phyloP scores from a whole-genome alignment of 306 rosid genomes.

The Cicer chorassanicum region DNA sequence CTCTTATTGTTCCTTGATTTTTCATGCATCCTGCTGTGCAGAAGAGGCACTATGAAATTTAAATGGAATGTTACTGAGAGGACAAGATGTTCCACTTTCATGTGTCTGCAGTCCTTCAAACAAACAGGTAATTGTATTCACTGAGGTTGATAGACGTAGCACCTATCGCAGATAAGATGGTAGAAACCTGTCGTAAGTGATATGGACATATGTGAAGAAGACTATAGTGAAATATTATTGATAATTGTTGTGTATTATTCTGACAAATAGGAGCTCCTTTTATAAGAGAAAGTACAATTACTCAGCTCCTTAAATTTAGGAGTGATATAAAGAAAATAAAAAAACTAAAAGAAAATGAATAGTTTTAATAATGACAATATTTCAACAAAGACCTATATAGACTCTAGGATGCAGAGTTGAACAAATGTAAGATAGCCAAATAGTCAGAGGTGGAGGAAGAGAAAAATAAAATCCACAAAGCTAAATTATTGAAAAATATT shows the following conservation, averaged over 20 bases:
- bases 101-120: conserved; percentile 89
- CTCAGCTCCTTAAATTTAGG: no score
- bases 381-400: background rate
- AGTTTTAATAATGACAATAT: no score
- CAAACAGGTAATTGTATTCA: conserved; percentile 64
- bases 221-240: no score
- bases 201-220: background rate
- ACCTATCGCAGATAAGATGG: background rate
- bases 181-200: background rate
- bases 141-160: background rate
- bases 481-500: background rate
- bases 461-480: background rate
- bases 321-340: no score
- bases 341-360: no score
- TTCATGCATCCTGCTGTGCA: conserved; percentile 61
- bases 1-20: conserved; percentile 1
- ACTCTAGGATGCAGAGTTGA: background rate
- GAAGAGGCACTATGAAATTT: conserved; percentile 69
- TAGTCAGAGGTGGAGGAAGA: background rate
- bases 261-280: no score
- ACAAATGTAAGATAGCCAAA: background rate
- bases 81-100: conserved; percentile 73
- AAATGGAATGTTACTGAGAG: conserved; percentile 68
- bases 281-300: no score
- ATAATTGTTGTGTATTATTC: no score